Conservation (phyloP, 1,284 basidiomycete species). For the Pascua sp. region DNA sequence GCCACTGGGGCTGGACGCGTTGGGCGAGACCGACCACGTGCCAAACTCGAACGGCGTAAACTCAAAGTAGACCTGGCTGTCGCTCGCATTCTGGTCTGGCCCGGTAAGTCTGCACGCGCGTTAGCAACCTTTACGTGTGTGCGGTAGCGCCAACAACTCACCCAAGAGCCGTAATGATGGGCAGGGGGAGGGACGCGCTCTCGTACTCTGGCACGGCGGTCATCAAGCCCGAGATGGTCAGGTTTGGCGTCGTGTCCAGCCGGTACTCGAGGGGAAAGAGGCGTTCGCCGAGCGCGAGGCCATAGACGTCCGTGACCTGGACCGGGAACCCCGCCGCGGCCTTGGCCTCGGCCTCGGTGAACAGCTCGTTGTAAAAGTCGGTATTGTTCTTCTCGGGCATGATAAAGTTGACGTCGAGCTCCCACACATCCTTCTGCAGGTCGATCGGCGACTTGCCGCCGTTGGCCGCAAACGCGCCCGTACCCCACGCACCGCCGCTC, state of each 20-base stretch:
- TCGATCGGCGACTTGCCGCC: constrained; percentile 33
- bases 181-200: constrained; percentile 28
- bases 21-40: constrained; percentile 47
- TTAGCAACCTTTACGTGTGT: no score
- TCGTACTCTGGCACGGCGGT: constrained; percentile 25
- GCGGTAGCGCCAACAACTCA: no score
- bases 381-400: constrained; percentile 47
- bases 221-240: constrained; percentile 38
- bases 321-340: constrained; percentile 36
- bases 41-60: constrained; percentile 54
- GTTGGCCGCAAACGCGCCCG: constrained; percentile 41
- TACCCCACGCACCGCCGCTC: constrained; percentile 46
- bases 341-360: constrained; percentile 43
- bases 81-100: no score
- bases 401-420: constrained; percentile 51
- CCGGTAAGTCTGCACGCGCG: no score
- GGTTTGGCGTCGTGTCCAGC: constrained; percentile 39
- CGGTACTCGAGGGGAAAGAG: constrained; percentile 42
- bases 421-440: constrained; percentile 44
- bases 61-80: constrained; percentile 16
- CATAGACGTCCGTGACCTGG: constrained; percentile 46
- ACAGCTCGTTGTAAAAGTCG: constrained; percentile 47
- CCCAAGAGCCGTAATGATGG: constrained; percentile 51
- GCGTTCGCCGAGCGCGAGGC: constrained; percentile 40
- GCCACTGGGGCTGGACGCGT: constrained; percentile 18